These are phyloP conservation scores for Suhomyces taliae DNA, from an alignment of 1,139 yeast species.

Conservation along the genomic window DNA sequence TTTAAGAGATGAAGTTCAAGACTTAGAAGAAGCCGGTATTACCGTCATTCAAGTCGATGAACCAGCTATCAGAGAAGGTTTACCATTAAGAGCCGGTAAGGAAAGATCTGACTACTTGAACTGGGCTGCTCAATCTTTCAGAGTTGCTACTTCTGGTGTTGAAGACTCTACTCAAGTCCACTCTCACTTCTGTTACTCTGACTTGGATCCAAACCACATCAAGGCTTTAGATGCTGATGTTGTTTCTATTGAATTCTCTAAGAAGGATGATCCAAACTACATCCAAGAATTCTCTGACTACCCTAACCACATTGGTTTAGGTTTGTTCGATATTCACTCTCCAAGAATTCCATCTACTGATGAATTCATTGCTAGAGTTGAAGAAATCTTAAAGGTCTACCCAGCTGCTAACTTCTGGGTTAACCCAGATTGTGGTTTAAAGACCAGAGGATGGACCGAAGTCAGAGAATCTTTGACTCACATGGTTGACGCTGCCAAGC, in stretches of 20 bases:
- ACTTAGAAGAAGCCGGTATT: conserved; percentile 97
- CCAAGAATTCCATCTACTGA: conserved; percentile 99
- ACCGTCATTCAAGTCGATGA: conserved; percentile 98
- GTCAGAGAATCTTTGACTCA: conserved; percentile 82
- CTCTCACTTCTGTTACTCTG: conserved; percentile 99
- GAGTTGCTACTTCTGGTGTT: conserved; percentile 99
- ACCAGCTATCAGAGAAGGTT: conserved; percentile 99
- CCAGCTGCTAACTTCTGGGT: conserved; percentile 99
- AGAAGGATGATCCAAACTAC: conserved; percentile 98
- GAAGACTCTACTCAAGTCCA: conserved; percentile 94
- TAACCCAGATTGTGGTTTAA: conserved; percentile 99
- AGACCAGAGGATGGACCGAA: conserved; percentile 96
- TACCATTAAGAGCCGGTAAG: conserved; percentile 96
- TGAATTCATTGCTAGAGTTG: conserved; percentile 91
- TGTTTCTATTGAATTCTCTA: conserved; percentile 97
- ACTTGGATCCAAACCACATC: conserved; percentile 98
- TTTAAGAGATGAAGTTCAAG: conserved; percentile 96
- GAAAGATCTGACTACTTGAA: conserved; percentile 95
- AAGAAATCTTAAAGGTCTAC: conserved; percentile 92
- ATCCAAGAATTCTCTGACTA: conserved; percentile 96
- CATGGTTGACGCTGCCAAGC: conserved; percentile 99
- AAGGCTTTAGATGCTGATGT: conserved; percentile 99
- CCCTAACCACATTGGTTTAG: conserved; percentile 99
- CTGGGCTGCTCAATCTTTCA: conserved; percentile 99
- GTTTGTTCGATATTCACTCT: conserved; percentile 98